Percentiles rank a stretch among this genome's conserved stretches.
Evolutionary conservation across 495 filamentous ascomycete species (phyloP).

Genomic region (Neurospora discreta): DNA sequence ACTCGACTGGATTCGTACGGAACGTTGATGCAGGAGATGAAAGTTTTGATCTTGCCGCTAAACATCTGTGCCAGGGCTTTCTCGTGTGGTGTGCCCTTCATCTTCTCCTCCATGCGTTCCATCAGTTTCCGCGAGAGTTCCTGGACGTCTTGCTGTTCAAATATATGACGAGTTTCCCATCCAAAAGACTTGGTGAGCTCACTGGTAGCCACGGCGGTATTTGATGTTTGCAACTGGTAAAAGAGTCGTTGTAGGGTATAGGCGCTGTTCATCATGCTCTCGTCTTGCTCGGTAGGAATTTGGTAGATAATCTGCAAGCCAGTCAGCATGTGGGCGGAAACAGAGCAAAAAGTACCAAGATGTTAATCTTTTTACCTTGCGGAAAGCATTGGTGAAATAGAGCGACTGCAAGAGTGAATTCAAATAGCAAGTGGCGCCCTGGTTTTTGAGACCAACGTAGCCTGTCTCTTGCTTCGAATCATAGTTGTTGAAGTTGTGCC

Average conservation of each 20-base stretch:
- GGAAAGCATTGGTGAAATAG: constrained; percentile 95
- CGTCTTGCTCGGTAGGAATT: constrained; percentile 82
- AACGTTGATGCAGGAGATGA: constrained; percentile 97
- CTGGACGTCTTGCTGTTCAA: constrained; percentile 98
- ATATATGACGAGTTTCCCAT: constrained; percentile 96
- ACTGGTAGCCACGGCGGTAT: constrained; percentile 70
- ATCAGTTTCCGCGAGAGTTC: constrained; percentile 93
- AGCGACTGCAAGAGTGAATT: constrained; percentile 95
- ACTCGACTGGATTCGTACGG: constrained; percentile 88
- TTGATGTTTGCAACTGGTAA: constrained; percentile 80
- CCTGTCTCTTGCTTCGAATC: constrained; percentile 98
- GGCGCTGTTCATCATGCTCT: constrained; percentile 73
- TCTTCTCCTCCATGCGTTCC: constrained; percentile 89
- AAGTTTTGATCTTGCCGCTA: constrained; percentile 93
- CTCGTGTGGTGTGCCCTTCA: constrained; percentile 96
- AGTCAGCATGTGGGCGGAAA: constrained; percentile 1
- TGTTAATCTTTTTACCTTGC: constrained; percentile 51
- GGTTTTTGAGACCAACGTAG: constrained; percentile 93
- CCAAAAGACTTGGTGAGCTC: constrained; percentile 94
- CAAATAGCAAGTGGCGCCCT: constrained; percentile 95
- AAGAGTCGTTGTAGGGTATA: constrained; percentile 92
- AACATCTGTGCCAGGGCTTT: constrained; percentile 84
- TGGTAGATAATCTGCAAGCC: constrained; percentile 74
- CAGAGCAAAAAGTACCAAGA: neutral
- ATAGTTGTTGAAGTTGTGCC: constrained; percentile 98